Conservation (phyloP, 176 grass and related monocot genomes). For the Zoysia pacifica region DNA sequence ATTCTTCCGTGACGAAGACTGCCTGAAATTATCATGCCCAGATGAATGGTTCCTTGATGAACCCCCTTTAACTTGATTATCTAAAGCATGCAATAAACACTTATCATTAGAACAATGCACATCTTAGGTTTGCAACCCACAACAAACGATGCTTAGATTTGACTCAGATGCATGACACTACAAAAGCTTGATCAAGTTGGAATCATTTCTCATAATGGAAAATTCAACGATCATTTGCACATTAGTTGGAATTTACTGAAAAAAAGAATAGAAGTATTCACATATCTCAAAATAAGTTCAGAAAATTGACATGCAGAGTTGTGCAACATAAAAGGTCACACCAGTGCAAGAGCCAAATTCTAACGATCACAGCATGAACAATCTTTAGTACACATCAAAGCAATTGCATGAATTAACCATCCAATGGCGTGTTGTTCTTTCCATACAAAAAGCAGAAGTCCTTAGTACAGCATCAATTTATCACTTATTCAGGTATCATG, state of each 20-base stretch:
- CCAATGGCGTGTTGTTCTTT: background rate
- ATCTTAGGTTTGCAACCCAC: conserved; percentile 31
- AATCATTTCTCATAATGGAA: background rate
- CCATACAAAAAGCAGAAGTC: conserved; percentile 28
- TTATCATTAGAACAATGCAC: conserved; percentile 23
- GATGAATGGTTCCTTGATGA: conserved; percentile 48
- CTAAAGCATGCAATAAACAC: conserved; percentile 38
- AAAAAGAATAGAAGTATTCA: conserved; percentile 2
- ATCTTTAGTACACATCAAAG: background rate
- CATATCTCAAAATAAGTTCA: conserved; percentile 11
- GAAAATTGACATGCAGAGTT: background rate
- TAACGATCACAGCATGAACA: conserved; percentile 4
- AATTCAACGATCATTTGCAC: background rate
- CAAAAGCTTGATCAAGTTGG: background rate
- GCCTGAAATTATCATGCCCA: conserved; percentile 30
- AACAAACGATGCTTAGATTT: conserved; percentile 23
- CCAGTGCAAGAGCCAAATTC: background rate
- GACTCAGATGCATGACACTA: conserved; percentile 23
- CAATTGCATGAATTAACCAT: conserved; percentile 7
- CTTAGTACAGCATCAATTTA: background rate
- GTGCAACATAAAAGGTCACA: conserved; percentile 4
- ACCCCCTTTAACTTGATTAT: conserved; percentile 47
- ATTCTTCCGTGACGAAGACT: conserved; percentile 41
- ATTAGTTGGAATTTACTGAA: conserved; percentile 27
- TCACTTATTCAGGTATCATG: background rate